Conservation (phyloP, 345 rosid species). For the Noccaea caerulescens region DNA sequence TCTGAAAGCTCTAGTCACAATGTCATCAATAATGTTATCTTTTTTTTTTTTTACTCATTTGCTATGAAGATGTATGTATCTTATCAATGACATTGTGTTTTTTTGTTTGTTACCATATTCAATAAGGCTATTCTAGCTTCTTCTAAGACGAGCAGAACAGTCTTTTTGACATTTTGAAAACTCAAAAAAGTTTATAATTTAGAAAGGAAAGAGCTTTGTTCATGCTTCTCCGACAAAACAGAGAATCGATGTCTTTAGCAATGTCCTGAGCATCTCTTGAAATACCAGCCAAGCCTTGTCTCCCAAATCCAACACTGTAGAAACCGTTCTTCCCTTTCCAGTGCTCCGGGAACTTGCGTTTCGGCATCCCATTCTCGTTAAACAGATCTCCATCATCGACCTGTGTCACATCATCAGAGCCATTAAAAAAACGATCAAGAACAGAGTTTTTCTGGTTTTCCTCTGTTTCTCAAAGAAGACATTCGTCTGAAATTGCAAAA, state of each 20-base stretch:
- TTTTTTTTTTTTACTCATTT: not conserved
- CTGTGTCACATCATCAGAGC: conserved; percentile 18
- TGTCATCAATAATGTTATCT: conserved; percentile 30
- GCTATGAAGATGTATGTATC: conserved; percentile 26
- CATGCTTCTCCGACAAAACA: conserved; percentile 17
- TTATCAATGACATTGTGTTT: conserved; percentile 21
- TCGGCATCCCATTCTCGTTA: conserved; percentile 42
- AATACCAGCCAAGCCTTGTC: conserved; percentile 48
- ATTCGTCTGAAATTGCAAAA: not conserved
- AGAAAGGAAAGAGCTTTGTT: not conserved
- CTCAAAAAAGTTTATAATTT: conserved; percentile 2
- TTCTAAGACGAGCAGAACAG: not conserved
- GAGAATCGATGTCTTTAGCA: conserved; percentile 43
- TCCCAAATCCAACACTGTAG: conserved; percentile 49
- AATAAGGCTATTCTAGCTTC: not conserved
- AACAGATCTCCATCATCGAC: conserved; percentile 38
- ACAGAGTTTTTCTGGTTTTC: not conserved
- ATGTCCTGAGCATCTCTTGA: conserved; percentile 44
- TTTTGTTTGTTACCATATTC: conserved; percentile 1
- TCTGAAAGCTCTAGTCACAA: not conserved
- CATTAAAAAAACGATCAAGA: conserved; percentile 4
- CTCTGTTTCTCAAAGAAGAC: conserved; percentile 5
- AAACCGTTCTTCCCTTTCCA: conserved; percentile 52
- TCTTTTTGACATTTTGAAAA: not conserved
- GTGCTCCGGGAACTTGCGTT: conserved; percentile 32